Evolutionary conservation across 345 rosid species (phyloP).

Genomic region (Kandelia obovata): DNA sequence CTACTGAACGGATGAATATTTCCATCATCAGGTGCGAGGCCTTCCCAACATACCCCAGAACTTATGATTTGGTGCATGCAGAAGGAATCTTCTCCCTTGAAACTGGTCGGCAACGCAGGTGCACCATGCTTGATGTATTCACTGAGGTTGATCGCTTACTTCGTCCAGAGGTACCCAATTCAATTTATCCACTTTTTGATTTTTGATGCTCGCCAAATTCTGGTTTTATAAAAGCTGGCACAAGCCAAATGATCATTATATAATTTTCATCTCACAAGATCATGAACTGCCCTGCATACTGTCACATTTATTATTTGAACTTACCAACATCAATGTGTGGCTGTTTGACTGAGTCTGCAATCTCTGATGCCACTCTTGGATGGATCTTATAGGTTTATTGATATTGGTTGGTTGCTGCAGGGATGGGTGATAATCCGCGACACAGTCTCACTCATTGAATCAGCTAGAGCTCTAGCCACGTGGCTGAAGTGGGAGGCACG

Average conservation of each 20-base stretch:
- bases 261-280: neutral
- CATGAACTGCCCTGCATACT: neutral
- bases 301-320: neutral
- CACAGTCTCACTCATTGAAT: conserved; percentile 59
- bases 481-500: conserved; percentile 95
- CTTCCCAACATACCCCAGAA: conserved; percentile 92
- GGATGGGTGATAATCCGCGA: conserved; percentile 96
- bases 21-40: conserved; percentile 74
- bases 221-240: neutral
- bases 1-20: neutral
- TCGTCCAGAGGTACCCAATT: conserved; percentile 86
- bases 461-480: conserved; percentile 61
- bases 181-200: neutral
- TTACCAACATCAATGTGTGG: neutral
- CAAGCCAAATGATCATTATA: neutral
- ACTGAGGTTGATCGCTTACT: conserved; percentile 84
- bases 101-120: conserved; percentile 40
- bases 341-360: too few species aligned
- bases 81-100: conserved; percentile 73
- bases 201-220: neutral
- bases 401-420: conserved; percentile 39
- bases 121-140: conserved; percentile 57
- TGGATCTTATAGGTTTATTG: neutral
- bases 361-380: too few species aligned
- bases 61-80: conserved; percentile 90